These are phyloP conservation scores for Ceriops decandra DNA, from an alignment of 345 rosid species.

Conservation along the genomic window DNA sequence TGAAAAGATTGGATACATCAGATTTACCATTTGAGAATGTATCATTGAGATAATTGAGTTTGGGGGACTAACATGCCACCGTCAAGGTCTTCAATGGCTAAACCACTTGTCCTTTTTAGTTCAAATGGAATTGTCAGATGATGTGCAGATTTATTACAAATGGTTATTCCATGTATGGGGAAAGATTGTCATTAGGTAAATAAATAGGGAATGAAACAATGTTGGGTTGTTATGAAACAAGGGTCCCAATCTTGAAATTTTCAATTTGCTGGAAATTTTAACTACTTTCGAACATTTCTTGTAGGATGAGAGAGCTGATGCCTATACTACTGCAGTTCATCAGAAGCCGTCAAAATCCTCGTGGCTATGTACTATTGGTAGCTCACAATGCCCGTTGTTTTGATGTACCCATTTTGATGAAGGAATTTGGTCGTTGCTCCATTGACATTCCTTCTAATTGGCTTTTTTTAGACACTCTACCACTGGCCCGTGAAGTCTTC, in stretches of 20 bases:
- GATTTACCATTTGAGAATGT: too few species aligned
- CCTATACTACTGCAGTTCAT: conserved; percentile 64
- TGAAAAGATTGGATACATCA: too few species aligned
- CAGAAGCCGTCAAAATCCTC: conserved; percentile 68
- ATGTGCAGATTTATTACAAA: too few species aligned
- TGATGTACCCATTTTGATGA: conserved; percentile 66
- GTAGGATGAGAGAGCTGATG: conserved; percentile 81
- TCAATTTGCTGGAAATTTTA: neutral
- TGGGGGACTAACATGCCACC: too few species aligned
- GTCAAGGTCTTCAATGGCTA: too few species aligned
- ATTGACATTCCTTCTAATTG: conserved; percentile 63
- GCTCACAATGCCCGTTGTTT: conserved; percentile 79
- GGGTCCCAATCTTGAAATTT: neutral
- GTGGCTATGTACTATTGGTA: conserved; percentile 55
- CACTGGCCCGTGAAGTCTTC: conserved; percentile 55
- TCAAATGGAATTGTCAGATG: too few species aligned
- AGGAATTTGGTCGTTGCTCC: conserved; percentile 74
- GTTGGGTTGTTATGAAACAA: neutral
- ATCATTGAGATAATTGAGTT: too few species aligned
- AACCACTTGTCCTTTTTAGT: too few species aligned
- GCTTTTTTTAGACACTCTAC: conserved; percentile 60
- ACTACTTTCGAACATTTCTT: conserved; percentile 13
- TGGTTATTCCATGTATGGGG: too few species aligned
- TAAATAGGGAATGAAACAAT: neutral
- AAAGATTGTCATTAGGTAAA: too few species aligned